These are phyloP conservation scores for Quercus alba DNA, from an alignment of 306 rosid species.

Conservation along the genomic window DNA sequence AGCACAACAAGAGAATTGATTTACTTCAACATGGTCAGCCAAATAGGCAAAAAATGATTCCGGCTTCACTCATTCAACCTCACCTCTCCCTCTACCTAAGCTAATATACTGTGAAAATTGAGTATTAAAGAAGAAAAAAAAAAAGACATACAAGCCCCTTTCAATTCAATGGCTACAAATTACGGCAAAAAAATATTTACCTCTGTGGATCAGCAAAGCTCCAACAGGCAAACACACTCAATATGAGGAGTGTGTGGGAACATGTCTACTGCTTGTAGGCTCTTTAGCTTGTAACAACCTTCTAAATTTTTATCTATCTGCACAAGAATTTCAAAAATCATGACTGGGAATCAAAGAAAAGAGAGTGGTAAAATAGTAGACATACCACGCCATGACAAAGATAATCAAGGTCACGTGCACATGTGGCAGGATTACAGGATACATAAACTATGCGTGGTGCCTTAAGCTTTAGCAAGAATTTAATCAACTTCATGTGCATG, in stretches of 20 bases:
- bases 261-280: constrained; percentile 96
- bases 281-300: constrained; percentile 78
- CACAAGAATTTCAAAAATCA: constrained; percentile 33
- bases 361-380: background rate
- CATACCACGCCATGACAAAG: constrained; percentile 97
- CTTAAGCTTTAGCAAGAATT: constrained; percentile 74
- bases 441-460: constrained; percentile 80
- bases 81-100: background rate
- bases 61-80: background rate
- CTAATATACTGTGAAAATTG: background rate
- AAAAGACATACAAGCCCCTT: background rate
- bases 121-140: background rate
- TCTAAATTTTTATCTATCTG: constrained; percentile 67
- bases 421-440: constrained; percentile 96
- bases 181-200: background rate
- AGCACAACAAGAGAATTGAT: too few species aligned
- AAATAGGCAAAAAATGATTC: background rate
- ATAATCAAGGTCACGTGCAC: constrained; percentile 91
- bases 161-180: background rate
- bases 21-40: too few species aligned
- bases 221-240: constrained; percentile 87
- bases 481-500: constrained; percentile 96
- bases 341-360: constrained; percentile 10
- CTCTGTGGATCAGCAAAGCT: constrained; percentile 48
- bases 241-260: constrained; percentile 98